Percentiles rank a stretch among this genome's conserved stretches.
phyloP scores from a whole-genome alignment of 2,329 filamentous ascomycete genomes.

The Stemphylium lycopersici region DNA sequence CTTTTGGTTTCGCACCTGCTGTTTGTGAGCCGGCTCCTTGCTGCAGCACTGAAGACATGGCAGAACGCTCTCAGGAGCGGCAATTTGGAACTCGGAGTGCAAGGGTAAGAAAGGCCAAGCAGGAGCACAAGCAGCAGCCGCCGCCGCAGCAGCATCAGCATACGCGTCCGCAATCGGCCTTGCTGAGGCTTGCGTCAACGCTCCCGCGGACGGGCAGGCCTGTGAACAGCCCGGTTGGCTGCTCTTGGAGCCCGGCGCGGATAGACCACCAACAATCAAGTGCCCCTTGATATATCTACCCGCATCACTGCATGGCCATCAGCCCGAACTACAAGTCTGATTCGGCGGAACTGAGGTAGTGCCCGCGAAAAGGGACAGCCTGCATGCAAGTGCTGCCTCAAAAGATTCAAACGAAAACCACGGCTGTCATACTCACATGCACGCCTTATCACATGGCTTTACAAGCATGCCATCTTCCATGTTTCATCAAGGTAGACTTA shows the following conservation, averaged over 20 bases:
- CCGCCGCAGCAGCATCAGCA: too few species aligned
- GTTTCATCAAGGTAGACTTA: neutral
- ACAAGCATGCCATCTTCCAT: neutral
- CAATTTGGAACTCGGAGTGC: neutral
- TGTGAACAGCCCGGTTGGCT: neutral
- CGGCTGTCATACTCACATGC: neutral
- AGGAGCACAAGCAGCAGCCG: too few species aligned
- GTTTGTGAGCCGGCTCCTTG: slow-evolving; percentile 1
- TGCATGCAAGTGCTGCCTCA: too few species aligned
- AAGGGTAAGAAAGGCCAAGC: too few species aligned
- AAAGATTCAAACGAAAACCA: neutral
- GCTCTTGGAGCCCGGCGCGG: neutral
- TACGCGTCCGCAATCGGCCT: too few species aligned
- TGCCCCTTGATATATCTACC: neutral
- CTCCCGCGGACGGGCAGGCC: neutral
- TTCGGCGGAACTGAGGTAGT: too few species aligned
- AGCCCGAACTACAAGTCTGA: too few species aligned
- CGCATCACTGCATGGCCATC: too few species aligned
- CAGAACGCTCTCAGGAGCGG: neutral
- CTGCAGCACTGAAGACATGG: neutral
- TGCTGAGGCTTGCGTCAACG: too few species aligned
- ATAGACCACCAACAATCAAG: neutral
- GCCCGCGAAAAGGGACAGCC: too few species aligned
- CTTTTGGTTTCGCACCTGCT: slow-evolving; percentile 9
- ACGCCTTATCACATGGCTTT: neutral